Conservation (phyloP, 768 basidiomycete genomes). For the Kwoniella dejecticola region DNA sequence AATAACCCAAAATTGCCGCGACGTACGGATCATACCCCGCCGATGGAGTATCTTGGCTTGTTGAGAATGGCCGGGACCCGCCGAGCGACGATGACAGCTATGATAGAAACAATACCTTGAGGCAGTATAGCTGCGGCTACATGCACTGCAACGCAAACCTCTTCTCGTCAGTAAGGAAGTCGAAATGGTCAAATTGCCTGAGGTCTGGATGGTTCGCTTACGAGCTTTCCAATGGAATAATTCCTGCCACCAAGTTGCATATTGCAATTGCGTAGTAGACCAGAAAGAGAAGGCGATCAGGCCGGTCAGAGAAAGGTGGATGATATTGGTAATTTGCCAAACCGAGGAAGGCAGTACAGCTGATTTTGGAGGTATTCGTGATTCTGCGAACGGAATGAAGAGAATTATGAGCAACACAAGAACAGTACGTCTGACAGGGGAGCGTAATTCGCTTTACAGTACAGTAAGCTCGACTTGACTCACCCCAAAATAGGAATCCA, state of each 20-base stretch:
- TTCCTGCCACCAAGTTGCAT: conserved; percentile 37
- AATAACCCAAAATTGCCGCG: too few relatives aligned
- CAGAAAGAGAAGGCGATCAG: conserved; percentile 35
- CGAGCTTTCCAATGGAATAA: conserved; percentile 29
- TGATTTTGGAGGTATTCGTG: conserved; percentile 55
- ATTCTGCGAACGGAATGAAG: conserved; percentile 39
- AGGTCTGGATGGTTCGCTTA: not conserved
- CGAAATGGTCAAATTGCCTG: too few relatives aligned
- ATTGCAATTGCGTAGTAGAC: conserved; percentile 43
- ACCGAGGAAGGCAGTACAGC: conserved; percentile 54
- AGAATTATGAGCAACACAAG: too few relatives aligned
- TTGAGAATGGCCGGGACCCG: conserved; percentile 30
- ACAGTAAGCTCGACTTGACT: too few relatives aligned
- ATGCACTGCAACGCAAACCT: too few relatives aligned
- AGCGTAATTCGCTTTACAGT: too few relatives aligned
- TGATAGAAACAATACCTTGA: conserved; percentile 38
- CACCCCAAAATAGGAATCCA: conserved; percentile 61
- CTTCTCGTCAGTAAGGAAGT: too few relatives aligned
- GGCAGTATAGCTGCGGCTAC: conserved; percentile 43
- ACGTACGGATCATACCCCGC: conserved; percentile 28
- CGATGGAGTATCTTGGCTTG: conserved; percentile 30
- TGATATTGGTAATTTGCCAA: conserved; percentile 44
- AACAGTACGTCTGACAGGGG: too few relatives aligned
- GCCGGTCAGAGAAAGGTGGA: conserved; percentile 25
- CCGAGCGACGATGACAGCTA: conserved; percentile 27